These are phyloP conservation scores for Aspergillus glaucus DNA, from an alignment of 2,329 filamentous ascomycete genomes.

Conservation along the genomic window DNA sequence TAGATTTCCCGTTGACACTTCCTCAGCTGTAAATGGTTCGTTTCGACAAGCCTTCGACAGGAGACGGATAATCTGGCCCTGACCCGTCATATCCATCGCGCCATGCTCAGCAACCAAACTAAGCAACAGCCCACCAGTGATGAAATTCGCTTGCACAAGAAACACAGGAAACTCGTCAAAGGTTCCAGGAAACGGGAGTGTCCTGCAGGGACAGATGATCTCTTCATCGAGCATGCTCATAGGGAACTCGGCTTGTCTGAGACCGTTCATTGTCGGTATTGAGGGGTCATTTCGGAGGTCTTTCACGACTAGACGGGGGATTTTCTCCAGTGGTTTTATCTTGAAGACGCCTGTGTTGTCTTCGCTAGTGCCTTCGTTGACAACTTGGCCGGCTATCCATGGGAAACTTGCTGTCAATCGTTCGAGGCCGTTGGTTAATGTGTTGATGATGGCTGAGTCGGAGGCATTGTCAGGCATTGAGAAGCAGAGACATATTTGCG, in stretches of 20 bases:
- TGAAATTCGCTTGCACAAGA: constrained; percentile 7
- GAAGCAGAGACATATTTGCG: constrained; percentile 41
- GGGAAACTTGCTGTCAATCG: constrained; percentile 38
- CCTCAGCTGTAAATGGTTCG: constrained; percentile 42
- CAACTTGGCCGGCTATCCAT: constrained; percentile 44
- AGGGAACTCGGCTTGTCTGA: constrained; percentile 39
- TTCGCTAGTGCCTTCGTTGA: constrained; percentile 25
- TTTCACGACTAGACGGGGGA: constrained; percentile 35
- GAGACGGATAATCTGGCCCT: constrained; percentile 42
- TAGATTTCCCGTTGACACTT: constrained; percentile 40
- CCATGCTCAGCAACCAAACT: constrained; percentile 46
- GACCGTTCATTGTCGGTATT: constrained; percentile 32
- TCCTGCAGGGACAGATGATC: constrained; percentile 37
- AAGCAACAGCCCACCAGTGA: constrained; percentile 44
- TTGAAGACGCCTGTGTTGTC: constrained; percentile 31
- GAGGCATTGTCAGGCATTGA: constrained; percentile 18
- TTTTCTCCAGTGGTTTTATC: constrained; percentile 31
- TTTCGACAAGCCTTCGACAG: constrained; percentile 45
- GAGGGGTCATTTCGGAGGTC: constrained; percentile 35
- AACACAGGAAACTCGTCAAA: constrained; percentile 3
- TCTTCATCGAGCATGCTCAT: constrained; percentile 45
- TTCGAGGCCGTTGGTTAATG: constrained; percentile 32
- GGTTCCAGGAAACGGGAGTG: constrained; percentile 26
- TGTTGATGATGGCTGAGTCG: constrained; percentile 20
- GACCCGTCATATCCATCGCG: constrained; percentile 48